Evolutionary conservation across 2,329 filamentous ascomycete genomes (phyloP), one percentile per base, ranked within the genome.

Genomic region (Aspergillus transmontanensis): DNA sequence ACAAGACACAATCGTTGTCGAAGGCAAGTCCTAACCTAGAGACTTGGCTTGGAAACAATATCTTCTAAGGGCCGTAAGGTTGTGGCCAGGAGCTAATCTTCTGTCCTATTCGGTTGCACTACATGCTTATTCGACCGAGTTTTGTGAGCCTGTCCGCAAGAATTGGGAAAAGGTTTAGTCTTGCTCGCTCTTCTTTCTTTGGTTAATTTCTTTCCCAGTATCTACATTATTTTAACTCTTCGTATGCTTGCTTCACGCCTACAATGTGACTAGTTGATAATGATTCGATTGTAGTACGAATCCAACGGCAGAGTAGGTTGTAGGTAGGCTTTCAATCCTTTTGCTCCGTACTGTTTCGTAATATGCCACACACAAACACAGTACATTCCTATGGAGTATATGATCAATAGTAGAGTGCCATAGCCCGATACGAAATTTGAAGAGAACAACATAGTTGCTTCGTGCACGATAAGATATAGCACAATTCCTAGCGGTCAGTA

Each of bases 1-100:
- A 11, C 84, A 86, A 71, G 84, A 86, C 66, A 80, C 81, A 43
- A 85, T 88, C 66, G 81, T 77, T 34, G 56, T 75, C 36, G 70
- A 76, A 55, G 73, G 71, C 16, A 64, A 57, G 10, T 63, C 36
- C 30, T 65, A 46, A 34, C 28, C 9, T 32, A 48, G 45, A 32
- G 19, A 1, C 7, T 12, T 51, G 28, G 28, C 28, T 21, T n/a
- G 16, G 28, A 32, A 51, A 21, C 7, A 10, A 14, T 51, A 6
- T 21, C 28, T 32, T 12, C 19, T 12, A 16, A n/a, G 43, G 39
- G 39, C 6, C 19, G 16, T 6, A 41, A n/a, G 7, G 16, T 41
- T 41, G 39, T 41, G 16, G 3, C 16, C 10, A 3, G 14, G 36
- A 11, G 36, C 1, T 39, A 39, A 19, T 19, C 11, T 19, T 39